Evolutionary conservation across 106 monocot species (phyloP).

Genomic region (Dioscorea alata): DNA sequence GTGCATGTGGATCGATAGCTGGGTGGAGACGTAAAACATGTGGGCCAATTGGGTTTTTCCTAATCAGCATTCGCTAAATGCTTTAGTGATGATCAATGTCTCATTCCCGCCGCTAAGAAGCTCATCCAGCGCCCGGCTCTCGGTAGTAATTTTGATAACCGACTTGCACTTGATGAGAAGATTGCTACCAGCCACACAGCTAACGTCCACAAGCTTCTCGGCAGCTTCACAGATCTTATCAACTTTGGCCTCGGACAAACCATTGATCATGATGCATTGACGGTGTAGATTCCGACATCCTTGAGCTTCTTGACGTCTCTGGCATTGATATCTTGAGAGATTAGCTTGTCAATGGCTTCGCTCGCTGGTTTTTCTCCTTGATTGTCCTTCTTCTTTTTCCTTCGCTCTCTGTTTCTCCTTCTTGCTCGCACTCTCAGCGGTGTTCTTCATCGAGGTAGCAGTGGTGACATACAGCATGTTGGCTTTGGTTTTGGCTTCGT

Average conservation of each 20-base stretch:
- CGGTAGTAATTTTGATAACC: slow-evolving; percentile 82
- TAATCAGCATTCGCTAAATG: slow-evolving; percentile 78
- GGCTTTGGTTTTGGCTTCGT: no score
- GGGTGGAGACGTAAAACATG: slow-evolving; percentile 27
- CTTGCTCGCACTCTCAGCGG: no score
- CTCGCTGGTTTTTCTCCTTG: no score
- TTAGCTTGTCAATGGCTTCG: no score
- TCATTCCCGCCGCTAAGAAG: slow-evolving; percentile 88
- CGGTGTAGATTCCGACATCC: slow-evolving; percentile 98
- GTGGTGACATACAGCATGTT: no score
- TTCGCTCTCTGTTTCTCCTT: no score
- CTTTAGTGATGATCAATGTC: slow-evolving; percentile 82
- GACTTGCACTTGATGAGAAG: slow-evolving; percentile 69
- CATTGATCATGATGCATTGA: slow-evolving; percentile 97
- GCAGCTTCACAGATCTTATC: slow-evolving; percentile 95
- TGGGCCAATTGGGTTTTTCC: slow-evolving; percentile 95
- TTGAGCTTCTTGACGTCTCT: slow-evolving; percentile 99
- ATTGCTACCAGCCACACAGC: slow-evolving; percentile 81
- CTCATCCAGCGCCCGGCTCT: slow-evolving; percentile 92
- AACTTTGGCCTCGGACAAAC: slow-evolving; percentile 94
- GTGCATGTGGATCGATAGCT: no score
- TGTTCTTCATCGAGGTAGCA: no score
- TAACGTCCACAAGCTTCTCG: slow-evolving; percentile 76
- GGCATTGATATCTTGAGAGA: no score
- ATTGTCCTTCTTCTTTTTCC: no score